Evolutionary conservation across 2,329 filamentous ascomycete genomes (phyloP).

Genomic region (Fusarium equiseti): DNA sequence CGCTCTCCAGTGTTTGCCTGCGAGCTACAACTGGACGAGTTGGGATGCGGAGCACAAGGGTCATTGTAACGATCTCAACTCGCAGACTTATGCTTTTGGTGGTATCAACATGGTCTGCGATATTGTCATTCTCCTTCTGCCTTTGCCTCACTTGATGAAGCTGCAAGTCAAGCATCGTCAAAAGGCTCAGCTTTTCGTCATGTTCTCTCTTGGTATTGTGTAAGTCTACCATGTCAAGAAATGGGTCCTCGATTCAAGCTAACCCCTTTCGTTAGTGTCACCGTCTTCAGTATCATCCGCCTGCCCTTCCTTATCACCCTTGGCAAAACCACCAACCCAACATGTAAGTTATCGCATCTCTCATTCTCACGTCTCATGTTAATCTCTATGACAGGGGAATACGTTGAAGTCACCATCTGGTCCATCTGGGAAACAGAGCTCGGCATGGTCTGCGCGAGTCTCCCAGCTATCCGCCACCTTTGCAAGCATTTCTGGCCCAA

Average conservation of each 20-base stretch:
- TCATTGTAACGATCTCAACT: conserved; percentile 36
- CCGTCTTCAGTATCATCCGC: conserved; percentile 36
- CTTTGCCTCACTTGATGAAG: conserved; percentile 30
- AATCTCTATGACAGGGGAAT: conserved; percentile 15
- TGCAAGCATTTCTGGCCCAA: conserved; percentile 41
- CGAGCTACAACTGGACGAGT: conserved; percentile 34
- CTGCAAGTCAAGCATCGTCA: conserved; percentile 34
- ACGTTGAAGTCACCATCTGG: conserved; percentile 39
- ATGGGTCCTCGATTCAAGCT: not conserved
- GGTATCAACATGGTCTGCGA: conserved; percentile 37
- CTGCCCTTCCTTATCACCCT: conserved; percentile 31
- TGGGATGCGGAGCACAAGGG: conserved; percentile 35
- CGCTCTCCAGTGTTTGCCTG: conserved; percentile 29
- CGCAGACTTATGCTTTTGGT: conserved; percentile 39
- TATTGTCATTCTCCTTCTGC: conserved; percentile 26
- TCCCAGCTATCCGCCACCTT: conserved; percentile 39
- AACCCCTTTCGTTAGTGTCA: conserved; percentile 15
- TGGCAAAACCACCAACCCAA: conserved; percentile 33
- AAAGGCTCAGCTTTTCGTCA: conserved; percentile 36
- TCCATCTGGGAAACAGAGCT: conserved; percentile 42
- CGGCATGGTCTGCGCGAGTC: conserved; percentile 39
- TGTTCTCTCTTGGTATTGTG: conserved; percentile 37
- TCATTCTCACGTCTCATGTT: not conserved
- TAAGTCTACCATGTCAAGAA: not conserved
- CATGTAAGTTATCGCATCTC: conserved; percentile 15